Percentiles rank a stretch among this genome's conserved stretches.
Conservation (phyloP, 2,329 filamentous ascomycete genomes). For the Cercospora sp. region DNA sequence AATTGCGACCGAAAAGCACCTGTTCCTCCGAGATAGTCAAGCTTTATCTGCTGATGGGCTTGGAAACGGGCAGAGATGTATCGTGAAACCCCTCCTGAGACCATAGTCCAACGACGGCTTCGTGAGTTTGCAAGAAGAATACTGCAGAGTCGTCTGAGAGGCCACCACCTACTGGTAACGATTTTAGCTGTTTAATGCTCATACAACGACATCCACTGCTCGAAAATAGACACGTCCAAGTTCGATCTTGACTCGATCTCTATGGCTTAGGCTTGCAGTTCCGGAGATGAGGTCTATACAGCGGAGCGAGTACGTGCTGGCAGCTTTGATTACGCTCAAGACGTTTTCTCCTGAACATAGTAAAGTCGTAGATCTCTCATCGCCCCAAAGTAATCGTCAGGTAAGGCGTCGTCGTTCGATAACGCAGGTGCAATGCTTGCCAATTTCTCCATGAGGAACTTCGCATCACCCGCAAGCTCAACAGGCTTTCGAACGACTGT, state of each 20-base stretch:
- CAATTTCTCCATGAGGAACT: constrained; percentile 28
- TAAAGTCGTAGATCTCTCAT: constrained; percentile 25
- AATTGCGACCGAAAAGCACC: not conserved
- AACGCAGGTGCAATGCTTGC: constrained; percentile 13
- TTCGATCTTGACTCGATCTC: not conserved
- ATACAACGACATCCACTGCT: not conserved
- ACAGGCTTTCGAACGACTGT: constrained; percentile 33
- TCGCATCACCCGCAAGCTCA: constrained; percentile 28
- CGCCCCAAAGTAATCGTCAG: constrained; percentile 26
- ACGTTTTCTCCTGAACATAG: constrained; percentile 31
- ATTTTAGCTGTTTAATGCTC: not conserved
- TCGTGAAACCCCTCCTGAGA: not conserved
- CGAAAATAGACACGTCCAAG: not conserved
- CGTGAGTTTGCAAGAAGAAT: not conserved
- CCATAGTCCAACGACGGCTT: not conserved
- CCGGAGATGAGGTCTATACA: not conserved
- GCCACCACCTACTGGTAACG: not conserved
- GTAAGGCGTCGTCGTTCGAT: constrained; percentile 18
- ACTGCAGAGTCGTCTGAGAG: not conserved
- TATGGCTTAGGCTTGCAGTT: not conserved
- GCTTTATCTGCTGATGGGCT: not conserved
- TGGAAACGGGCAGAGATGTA: not conserved
- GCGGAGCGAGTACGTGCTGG: not conserved
- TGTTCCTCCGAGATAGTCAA: not conserved
- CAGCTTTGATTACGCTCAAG: constrained; percentile 5